Evolutionary conservation across 2,329 filamentous ascomycete genomes (phyloP).

Genomic region (Cercospora zeae-maydis): DNA sequence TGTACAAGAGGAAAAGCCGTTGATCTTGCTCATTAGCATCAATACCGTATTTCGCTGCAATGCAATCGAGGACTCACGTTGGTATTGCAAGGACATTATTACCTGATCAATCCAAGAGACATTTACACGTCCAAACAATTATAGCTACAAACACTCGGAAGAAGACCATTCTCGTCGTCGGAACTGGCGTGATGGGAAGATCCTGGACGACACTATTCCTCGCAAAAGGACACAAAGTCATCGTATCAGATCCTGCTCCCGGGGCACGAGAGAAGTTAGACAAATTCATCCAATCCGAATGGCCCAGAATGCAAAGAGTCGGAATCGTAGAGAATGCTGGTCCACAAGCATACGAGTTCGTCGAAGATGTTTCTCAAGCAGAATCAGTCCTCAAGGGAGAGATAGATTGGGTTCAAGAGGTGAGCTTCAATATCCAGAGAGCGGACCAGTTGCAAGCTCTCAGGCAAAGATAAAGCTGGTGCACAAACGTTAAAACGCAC

Average conservation of each 20-base stretch:
- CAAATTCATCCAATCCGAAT: slow-evolving; percentile 25
- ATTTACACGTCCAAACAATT: neutral
- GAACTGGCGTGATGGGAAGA: slow-evolving; percentile 41
- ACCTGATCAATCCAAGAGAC: neutral
- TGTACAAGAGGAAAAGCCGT: neutral
- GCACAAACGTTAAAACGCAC: slow-evolving; percentile 12
- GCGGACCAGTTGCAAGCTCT: slow-evolving; percentile 40
- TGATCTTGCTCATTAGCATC: neutral
- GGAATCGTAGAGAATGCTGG: slow-evolving; percentile 17
- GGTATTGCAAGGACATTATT: neutral
- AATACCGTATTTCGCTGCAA: neutral
- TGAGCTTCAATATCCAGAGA: slow-evolving; percentile 11
- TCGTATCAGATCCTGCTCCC: slow-evolving; percentile 42
- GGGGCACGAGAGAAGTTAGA: slow-evolving; percentile 35
- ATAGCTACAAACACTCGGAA: slow-evolving; percentile 4
- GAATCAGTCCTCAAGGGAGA: neutral
- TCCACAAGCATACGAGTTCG: slow-evolving; percentile 24
- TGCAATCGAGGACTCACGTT: neutral
- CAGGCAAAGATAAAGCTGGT: neutral
- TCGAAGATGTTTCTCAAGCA: slow-evolving; percentile 18
- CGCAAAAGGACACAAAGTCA: slow-evolving; percentile 39
- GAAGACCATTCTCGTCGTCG: slow-evolving; percentile 37
- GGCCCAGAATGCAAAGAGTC: slow-evolving; percentile 22
- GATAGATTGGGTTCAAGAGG: neutral
- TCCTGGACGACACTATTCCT: slow-evolving; percentile 45